phyloP scores from a whole-genome alignment of 2,329 filamentous ascomycete genomes.

The Alternaria brassicicola region DNA sequence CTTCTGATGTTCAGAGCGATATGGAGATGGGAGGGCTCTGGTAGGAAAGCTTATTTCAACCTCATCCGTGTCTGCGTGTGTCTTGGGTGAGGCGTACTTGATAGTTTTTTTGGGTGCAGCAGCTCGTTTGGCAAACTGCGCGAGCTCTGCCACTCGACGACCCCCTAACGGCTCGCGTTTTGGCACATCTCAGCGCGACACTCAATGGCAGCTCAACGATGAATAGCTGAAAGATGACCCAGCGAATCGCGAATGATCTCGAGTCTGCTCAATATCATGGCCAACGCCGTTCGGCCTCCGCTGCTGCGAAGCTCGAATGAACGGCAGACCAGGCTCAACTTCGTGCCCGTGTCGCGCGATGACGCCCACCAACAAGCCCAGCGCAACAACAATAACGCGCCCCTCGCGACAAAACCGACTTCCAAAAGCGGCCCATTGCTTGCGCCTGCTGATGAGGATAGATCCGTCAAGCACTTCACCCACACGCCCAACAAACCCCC shows the following conservation, averaged over 20 bases:
- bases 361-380: slow-evolving; percentile 26
- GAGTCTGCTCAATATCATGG: slow-evolving; percentile 29
- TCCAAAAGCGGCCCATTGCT: slow-evolving; percentile 34
- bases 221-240: slow-evolving; percentile 37
- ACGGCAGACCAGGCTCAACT: slow-evolving; percentile 39
- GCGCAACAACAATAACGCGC: slow-evolving; percentile 23
- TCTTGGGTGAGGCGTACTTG: slow-evolving; percentile 1
- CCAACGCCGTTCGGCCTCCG: slow-evolving; percentile 33
- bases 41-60: slow-evolving; percentile 27
- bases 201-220: slow-evolving; percentile 38
- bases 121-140: slow-evolving; percentile 26
- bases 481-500: slow-evolving; percentile 21
- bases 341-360: slow-evolving; percentile 38
- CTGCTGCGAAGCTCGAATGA: slow-evolving; percentile 42
- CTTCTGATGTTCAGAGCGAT: slow-evolving; percentile 9
- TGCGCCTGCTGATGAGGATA: slow-evolving; percentile 29
- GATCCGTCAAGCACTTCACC: slow-evolving; percentile 19
- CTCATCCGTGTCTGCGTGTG: slow-evolving; percentile 8
- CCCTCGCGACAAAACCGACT: slow-evolving; percentile 36
- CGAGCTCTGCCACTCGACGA: slow-evolving; percentile 28
- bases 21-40: slow-evolving; percentile 11
- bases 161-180: slow-evolving; percentile 40
- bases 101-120: slow-evolving; percentile 12
- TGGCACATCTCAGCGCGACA: slow-evolving; percentile 35
- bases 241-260: slow-evolving; percentile 26